Percentiles rank a stretch among this genome's conserved stretches.
phyloP scores from a whole-genome alignment of 306 rosid species.

The Trichosanthes truncata region DNA sequence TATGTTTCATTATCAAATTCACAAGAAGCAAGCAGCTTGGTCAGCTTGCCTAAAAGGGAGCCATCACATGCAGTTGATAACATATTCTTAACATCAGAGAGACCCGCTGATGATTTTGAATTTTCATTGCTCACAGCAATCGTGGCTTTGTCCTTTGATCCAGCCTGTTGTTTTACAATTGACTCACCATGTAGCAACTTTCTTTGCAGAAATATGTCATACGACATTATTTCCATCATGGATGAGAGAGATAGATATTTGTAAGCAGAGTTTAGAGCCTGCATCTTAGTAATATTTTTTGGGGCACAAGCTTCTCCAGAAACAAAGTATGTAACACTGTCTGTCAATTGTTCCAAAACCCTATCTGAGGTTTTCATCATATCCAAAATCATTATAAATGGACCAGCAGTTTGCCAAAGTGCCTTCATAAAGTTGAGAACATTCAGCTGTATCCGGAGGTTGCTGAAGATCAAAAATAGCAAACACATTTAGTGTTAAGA shows the following conservation, averaged over 20 bases:
- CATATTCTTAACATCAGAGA: conserved; percentile 37
- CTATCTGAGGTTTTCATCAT: conserved; percentile 40
- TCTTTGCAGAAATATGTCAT: conserved; percentile 72
- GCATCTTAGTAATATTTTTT: conserved; percentile 28
- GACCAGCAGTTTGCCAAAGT: conserved; percentile 82
- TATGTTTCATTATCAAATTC: conserved; percentile 34
- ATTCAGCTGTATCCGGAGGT: conserved; percentile 49
- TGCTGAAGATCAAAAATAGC: conserved; percentile 38
- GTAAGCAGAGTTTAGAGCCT: conserved; percentile 42
- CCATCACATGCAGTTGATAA: conserved; percentile 51
- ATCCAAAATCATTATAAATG: conserved; percentile 47
- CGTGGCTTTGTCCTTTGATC: conserved; percentile 39
- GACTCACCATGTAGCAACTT: conserved; percentile 63
- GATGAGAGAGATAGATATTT: conserved; percentile 59
- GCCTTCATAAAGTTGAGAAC: conserved; percentile 65
- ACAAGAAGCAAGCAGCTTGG: conserved; percentile 42
- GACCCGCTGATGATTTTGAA: conserved; percentile 23
- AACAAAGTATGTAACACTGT: conserved; percentile 27
- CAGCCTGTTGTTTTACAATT: conserved; percentile 38
- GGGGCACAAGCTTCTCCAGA: conserved; percentile 26
- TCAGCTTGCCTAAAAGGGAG: conserved; percentile 51
- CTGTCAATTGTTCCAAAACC: conserved; percentile 53
- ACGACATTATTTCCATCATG: conserved; percentile 61
- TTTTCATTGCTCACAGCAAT: conserved; percentile 29
- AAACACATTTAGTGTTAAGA: neutral